Evolutionary conservation across 169 alveolate species (phyloP).

Genomic region (Cryptosporidium andersoni): DNA sequence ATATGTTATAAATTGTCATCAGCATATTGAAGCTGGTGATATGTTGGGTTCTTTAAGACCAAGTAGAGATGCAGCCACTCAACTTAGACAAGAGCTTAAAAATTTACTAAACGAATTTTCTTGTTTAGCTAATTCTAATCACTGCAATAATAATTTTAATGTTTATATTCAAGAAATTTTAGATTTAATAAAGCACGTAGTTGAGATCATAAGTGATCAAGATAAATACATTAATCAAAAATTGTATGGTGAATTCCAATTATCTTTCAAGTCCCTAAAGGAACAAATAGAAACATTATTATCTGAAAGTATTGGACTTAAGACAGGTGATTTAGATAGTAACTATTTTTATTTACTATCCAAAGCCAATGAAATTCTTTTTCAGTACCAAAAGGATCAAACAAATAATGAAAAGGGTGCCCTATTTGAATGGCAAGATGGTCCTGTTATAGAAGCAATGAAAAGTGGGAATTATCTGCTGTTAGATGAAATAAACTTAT

Average conservation of each 20-base stretch:
- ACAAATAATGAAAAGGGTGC: constrained; percentile 72
- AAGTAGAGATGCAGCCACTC: constrained; percentile 74
- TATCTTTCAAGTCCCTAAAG: neutral
- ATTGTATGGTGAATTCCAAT: neutral
- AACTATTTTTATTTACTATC: neutral
- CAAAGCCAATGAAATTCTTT: neutral
- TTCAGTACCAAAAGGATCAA: constrained; percentile 6
- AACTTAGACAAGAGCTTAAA: constrained; percentile 24
- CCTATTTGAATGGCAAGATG: constrained; percentile 98
- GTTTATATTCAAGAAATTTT: neutral
- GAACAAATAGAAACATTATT: neutral
- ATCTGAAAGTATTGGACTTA: too few relatives aligned
- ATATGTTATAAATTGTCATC: constrained; percentile 93
- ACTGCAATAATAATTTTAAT: neutral
- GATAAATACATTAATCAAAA: neutral
- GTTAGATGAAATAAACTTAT: constrained; percentile 98
- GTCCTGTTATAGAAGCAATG: constrained; percentile 97
- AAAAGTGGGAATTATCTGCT: constrained; percentile 92
- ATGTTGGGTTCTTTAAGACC: constrained; percentile 95
- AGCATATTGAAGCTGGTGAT: constrained; percentile 96
- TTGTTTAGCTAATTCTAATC: neutral
- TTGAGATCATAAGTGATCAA: neutral
- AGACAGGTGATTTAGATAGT: neutral
- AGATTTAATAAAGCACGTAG: neutral
- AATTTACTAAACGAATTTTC: constrained; percentile 15